Evolutionary conservation across 129 eudicot species (phyloP).

Genomic region (Mikania micrantha): DNA sequence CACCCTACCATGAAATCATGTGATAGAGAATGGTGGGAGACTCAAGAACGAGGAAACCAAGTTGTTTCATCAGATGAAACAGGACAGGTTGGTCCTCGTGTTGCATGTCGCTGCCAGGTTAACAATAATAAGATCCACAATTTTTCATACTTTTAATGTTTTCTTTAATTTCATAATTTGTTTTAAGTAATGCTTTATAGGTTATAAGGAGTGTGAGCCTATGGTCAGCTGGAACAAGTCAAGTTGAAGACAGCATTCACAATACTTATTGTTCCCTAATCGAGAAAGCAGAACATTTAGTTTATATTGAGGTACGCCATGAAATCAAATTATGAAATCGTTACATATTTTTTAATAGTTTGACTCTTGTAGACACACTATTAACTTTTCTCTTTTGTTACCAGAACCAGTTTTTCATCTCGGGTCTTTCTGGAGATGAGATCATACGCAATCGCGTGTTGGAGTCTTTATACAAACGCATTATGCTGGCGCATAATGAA

Average conservation of each 20-base stretch:
- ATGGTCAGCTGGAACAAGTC: conserved; percentile 99
- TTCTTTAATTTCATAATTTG: background rate
- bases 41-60: conserved; percentile 73
- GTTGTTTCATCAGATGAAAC: conserved; percentile 82
- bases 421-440: conserved; percentile 93
- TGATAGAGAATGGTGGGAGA: conserved; percentile 91
- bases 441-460: conserved; percentile 75
- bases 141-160: background rate
- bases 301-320: conserved; percentile 80
- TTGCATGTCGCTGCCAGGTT: conserved; percentile 87
- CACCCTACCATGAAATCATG: conserved; percentile 19
- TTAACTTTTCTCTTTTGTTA: conserved; percentile 22
- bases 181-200: conserved; percentile 30
- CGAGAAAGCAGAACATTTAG: conserved; percentile 88
- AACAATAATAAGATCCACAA: conserved; percentile 12
- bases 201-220: conserved; percentile 88
- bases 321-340: background rate
- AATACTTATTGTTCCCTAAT: conserved; percentile 90
- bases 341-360: background rate
- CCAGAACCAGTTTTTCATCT: conserved; percentile 97
- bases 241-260: conserved; percentile 92
- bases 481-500: conserved; percentile 68
- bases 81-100: conserved; percentile 95
- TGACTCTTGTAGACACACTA: background rate
- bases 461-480: conserved; percentile 75